Percentiles rank a stretch among this genome's conserved stretches.
Conservation (phyloP, 1,139 yeast species). For the Pichia sp. region DNA sequence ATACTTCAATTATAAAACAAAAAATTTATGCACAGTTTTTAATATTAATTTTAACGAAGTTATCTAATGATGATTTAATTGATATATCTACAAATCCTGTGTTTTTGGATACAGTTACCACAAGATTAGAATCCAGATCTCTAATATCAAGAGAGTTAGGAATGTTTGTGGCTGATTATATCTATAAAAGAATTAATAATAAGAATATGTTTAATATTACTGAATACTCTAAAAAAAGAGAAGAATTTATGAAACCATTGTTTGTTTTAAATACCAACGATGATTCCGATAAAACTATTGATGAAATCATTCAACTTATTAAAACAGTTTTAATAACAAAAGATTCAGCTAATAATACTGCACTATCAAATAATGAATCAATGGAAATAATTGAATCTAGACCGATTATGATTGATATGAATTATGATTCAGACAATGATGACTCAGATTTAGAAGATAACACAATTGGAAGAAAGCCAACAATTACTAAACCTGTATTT, state of each 20-base stretch:
- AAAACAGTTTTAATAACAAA: not conserved
- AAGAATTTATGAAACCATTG: conserved; percentile 11
- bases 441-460: conserved; percentile 50
- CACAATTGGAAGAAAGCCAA: conserved; percentile 31
- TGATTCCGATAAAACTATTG: not conserved
- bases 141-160: conserved; percentile 23
- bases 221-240: conserved; percentile 13
- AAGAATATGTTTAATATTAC: conserved; percentile 25
- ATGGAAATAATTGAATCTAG: not conserved
- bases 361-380: not conserved
- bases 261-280: not conserved
- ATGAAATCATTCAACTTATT: not conserved
- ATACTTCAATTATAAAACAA: conserved; percentile 7
- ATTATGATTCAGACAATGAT: conserved; percentile 33
- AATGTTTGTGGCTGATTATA: conserved; percentile 28
- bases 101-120: conserved; percentile 26
- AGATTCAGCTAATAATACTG: too few relatives aligned
- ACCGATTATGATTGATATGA: conserved; percentile 12
- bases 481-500: conserved; percentile 51
- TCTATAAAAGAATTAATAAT: conserved; percentile 17
- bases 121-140: conserved; percentile 26
- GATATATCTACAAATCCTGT: conserved; percentile 17
- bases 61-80: conserved; percentile 7
- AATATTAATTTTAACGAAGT: conserved; percentile 13
- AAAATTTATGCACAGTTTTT: conserved; percentile 16